Conservation (phyloP, 2,329 filamentous ascomycete genomes). For the Macrophomina tecta region DNA sequence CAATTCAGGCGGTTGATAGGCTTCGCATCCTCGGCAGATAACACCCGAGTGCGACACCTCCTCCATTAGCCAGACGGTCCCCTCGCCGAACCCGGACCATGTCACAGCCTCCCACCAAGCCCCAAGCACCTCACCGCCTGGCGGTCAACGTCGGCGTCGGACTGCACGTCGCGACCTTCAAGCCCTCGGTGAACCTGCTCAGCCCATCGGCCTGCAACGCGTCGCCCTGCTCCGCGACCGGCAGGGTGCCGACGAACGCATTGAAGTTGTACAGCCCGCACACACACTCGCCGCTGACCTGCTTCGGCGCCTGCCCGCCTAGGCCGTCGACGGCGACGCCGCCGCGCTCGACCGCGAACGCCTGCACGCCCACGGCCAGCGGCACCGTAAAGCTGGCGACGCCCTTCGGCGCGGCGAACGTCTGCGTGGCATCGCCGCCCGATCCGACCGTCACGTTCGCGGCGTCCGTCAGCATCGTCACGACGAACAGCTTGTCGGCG, state of each 20-base stretch:
- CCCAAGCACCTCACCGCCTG: not conserved
- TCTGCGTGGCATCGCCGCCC: constrained; percentile 48
- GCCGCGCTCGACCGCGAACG: not conserved
- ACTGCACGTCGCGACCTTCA: constrained; percentile 30
- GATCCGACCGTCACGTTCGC: constrained; percentile 52
- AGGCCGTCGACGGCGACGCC: constrained; percentile 48
- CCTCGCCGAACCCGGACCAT: too few species aligned
- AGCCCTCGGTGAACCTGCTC: constrained; percentile 29
- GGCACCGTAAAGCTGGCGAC: constrained; percentile 52
- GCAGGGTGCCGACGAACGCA: constrained; percentile 60
- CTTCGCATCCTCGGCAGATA: too few species aligned
- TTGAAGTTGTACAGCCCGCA: constrained; percentile 66
- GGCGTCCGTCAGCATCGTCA: constrained; percentile 51
- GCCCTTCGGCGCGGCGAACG: constrained; percentile 55
- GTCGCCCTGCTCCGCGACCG: constrained; percentile 38
- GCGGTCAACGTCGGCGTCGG: constrained; percentile 25
- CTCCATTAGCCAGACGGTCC: too few species aligned
- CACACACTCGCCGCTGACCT: constrained; percentile 56
- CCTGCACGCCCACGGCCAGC: constrained; percentile 46
- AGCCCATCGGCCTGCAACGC: constrained; percentile 31
- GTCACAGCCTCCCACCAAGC: too few species aligned
- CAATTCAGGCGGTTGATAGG: too few species aligned
- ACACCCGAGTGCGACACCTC: too few species aligned
- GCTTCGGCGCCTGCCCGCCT: constrained; percentile 56
- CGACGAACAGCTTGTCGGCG: constrained; percentile 59